Percentiles rank a stretch among this genome's conserved stretches.
Evolutionary conservation across 192 early-diverging fungal genomes (phyloP).

Genomic region (Chytriomyces sp.): DNA sequence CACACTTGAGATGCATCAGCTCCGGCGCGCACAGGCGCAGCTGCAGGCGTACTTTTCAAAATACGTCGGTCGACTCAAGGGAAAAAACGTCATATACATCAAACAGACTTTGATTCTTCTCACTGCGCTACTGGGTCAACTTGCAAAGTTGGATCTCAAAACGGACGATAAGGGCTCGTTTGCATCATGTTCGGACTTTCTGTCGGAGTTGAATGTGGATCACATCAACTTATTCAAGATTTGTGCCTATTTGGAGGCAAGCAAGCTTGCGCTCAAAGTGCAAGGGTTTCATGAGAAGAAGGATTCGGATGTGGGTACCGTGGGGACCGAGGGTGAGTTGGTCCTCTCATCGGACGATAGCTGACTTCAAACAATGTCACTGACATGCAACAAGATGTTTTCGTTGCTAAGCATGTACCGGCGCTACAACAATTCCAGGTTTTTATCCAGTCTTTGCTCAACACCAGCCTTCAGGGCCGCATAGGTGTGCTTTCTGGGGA

Average conservation of each 20-base stretch:
- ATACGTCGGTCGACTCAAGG: slow-evolving; percentile 71
- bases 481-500: slow-evolving; percentile 51
- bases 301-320: not conserved
- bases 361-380: too few relatives aligned
- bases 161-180: not conserved
- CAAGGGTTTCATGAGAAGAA: slow-evolving; percentile 25
- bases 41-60: slow-evolving; percentile 66
- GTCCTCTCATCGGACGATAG: too few relatives aligned
- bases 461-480: slow-evolving; percentile 73
- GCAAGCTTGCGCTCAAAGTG: slow-evolving; percentile 67
- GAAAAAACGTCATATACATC: slow-evolving; percentile 76
- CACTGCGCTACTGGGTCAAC: slow-evolving; percentile 50
- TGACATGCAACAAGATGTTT: not conserved
- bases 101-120: slow-evolving; percentile 69
- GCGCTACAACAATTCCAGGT: slow-evolving; percentile 35
- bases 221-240: slow-evolving; percentile 85
- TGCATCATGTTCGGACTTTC: slow-evolving; percentile 55
- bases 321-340: not conserved
- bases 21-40: slow-evolving; percentile 55
- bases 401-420: slow-evolving; percentile 33
- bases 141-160: slow-evolving; percentile 14
- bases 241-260: slow-evolving; percentile 65
- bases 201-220: slow-evolving; percentile 68
- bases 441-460: slow-evolving; percentile 37
- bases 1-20: slow-evolving; percentile 50